phyloP scores from a whole-genome alignment of 2,329 filamentous ascomycete genomes.

The Pestalotiopsis sp. region DNA sequence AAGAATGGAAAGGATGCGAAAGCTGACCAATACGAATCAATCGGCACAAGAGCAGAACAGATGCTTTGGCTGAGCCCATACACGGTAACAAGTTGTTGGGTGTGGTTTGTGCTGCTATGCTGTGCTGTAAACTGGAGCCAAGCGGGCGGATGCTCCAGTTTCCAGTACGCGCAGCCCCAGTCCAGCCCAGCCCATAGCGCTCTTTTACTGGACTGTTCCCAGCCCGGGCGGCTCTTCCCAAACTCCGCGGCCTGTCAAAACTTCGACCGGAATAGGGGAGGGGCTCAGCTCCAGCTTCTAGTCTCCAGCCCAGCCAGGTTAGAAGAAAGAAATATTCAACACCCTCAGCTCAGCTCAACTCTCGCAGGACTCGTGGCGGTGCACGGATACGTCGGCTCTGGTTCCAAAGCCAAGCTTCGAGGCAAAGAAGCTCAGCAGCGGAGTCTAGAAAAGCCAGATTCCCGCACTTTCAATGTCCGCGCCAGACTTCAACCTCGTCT shows the following conservation, averaged over 20 bases:
- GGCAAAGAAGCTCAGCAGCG: not conserved
- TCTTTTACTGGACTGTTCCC: not conserved
- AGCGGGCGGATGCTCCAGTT: not conserved
- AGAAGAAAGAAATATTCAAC: not conserved
- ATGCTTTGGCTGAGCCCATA: not conserved
- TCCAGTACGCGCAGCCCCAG: not conserved
- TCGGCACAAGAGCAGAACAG: not conserved
- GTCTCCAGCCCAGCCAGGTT: not conserved
- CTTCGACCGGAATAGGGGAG: not conserved
- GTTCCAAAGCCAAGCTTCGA: not conserved
- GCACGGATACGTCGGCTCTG: not conserved
- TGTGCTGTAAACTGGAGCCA: not conserved
- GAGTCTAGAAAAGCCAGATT: not conserved
- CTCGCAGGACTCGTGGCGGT: not conserved
- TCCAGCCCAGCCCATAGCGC: not conserved
- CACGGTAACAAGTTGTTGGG: not conserved
- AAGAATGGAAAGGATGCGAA: not conserved
- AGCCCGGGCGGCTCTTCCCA: not conserved
- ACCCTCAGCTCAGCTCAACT: not conserved
- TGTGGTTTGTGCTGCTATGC: not conserved
- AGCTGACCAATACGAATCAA: not conserved
- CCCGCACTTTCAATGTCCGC: not conserved
- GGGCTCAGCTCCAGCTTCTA: slow-evolving; percentile 1
- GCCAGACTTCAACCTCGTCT: not conserved
- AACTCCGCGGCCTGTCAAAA: not conserved